Evolutionary conservation across 768 basidiomycete species (phyloP).

Genomic region (Vararia minispora): DNA sequence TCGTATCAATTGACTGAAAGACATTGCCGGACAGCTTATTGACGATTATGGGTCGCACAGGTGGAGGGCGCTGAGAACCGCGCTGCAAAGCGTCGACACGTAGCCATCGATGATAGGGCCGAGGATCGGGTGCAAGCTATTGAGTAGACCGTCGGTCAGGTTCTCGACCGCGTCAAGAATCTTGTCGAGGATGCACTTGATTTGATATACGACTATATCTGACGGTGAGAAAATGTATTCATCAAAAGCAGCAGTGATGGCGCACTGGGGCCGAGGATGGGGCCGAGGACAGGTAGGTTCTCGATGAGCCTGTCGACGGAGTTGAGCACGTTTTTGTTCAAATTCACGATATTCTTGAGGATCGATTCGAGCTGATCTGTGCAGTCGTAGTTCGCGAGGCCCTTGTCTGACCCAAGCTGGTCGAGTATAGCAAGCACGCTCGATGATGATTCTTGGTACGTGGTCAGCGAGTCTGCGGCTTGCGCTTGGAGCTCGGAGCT

Average conservation of each 20-base stretch:
- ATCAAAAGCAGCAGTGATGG: neutral
- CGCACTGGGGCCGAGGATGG: constrained; percentile 42
- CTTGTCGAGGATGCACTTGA: constrained; percentile 50
- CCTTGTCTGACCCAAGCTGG: constrained; percentile 28
- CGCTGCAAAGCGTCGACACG: constrained; percentile 14
- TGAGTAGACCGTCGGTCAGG: constrained; percentile 34
- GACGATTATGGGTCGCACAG: too few relatives aligned
- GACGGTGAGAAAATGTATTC: neutral
- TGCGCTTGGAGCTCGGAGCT: too few relatives aligned
- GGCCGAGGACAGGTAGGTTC: constrained; percentile 35
- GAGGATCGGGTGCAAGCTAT: constrained; percentile 29
- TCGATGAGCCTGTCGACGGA: constrained; percentile 23
- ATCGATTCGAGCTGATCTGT: constrained; percentile 32
- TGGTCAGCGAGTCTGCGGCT: too few relatives aligned
- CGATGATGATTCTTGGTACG: too few relatives aligned
- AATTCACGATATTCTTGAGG: constrained; percentile 38
- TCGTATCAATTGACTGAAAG: too few relatives aligned
- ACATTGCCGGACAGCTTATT: too few relatives aligned
- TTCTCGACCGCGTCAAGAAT: constrained; percentile 39
- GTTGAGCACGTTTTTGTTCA: constrained; percentile 33
- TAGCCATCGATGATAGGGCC: constrained; percentile 16
- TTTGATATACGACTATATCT: constrained; percentile 38
- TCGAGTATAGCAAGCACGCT: constrained; percentile 19
- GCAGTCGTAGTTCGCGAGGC: constrained; percentile 39
- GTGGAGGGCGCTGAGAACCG: too few relatives aligned